These are phyloP conservation scores for Pelagomonas calceolata DNA, from an alignment of 108 stramenopile genomes.

Conservation along the genomic window DNA sequence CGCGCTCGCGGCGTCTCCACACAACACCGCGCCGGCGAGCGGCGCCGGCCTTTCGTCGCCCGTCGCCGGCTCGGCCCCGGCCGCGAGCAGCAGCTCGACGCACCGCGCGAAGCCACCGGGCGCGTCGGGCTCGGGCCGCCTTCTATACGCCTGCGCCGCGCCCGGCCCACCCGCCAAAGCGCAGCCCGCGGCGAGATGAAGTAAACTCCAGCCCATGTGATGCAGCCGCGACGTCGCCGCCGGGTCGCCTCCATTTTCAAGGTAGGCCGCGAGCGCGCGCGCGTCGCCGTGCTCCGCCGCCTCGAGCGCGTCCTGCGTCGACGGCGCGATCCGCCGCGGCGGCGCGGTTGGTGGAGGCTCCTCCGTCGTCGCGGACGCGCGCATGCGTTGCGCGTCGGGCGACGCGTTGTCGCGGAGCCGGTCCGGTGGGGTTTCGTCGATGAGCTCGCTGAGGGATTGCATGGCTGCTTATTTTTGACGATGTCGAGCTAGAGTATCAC, in stretches of 20 bases:
- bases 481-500: no score
- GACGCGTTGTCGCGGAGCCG: no score
- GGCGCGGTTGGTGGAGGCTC: no score
- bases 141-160: background rate
- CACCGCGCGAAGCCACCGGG: constrained; percentile 27
- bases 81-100: constrained; percentile 23
- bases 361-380: no score
- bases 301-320: constrained; percentile 20
- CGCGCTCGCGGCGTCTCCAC: constrained; percentile 27
- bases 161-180: background rate
- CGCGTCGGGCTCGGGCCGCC: constrained; percentile 29
- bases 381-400: no score
- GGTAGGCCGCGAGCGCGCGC: constrained; percentile 14
- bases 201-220: constrained; percentile 28
- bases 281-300: constrained; percentile 28
- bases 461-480: no score
- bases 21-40: constrained; percentile 25
- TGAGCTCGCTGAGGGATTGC: no score
- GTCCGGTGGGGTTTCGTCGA: no score
- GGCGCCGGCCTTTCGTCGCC: no score
- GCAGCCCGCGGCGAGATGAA: constrained; percentile 26
- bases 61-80: constrained; percentile 27
- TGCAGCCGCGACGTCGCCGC: constrained; percentile 17
- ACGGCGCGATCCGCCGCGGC: background rate
- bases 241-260: constrained; percentile 24